phyloP scores from a whole-genome alignment of 768 basidiomycete species.

The Phanerochaete carnosa region DNA sequence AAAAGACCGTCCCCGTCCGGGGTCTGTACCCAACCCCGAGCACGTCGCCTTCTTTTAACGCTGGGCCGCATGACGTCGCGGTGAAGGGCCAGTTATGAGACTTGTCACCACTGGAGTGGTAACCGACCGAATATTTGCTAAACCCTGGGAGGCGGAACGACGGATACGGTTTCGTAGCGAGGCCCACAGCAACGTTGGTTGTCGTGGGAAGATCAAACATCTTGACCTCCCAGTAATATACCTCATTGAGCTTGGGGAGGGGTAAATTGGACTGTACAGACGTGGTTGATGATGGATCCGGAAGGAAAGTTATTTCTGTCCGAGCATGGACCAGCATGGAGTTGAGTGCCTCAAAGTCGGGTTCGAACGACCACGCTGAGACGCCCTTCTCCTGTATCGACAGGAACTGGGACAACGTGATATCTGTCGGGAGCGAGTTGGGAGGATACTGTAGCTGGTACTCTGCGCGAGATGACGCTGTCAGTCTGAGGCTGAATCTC shows the following conservation, averaged over 20 bases:
- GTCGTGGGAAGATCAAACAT: slow-evolving; percentile 93
- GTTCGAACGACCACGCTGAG: slow-evolving; percentile 98
- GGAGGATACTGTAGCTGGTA: slow-evolving; percentile 88
- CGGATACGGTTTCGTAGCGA: slow-evolving; percentile 97
- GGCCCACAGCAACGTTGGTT: slow-evolving; percentile 87
- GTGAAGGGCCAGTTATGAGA: slow-evolving; percentile 97
- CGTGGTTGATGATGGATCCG: slow-evolving; percentile 92
- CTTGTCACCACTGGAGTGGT: slow-evolving; percentile 96
- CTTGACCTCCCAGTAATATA: slow-evolving; percentile 99
- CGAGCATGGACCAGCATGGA: slow-evolving; percentile 91
- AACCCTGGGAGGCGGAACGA: slow-evolving; percentile 89
- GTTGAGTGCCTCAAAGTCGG: slow-evolving; percentile 93
- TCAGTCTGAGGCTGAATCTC: slow-evolving; percentile 7
- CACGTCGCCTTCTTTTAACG: slow-evolving; percentile 91
- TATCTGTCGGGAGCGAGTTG: slow-evolving; percentile 95
- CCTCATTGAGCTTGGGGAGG: slow-evolving; percentile 95
- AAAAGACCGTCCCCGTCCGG: slow-evolving; percentile 97
- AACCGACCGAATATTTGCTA: slow-evolving; percentile 86
- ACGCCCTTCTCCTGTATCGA: slow-evolving; percentile 99
- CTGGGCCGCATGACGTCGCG: slow-evolving; percentile 74
- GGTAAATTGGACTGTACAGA: slow-evolving; percentile 97
- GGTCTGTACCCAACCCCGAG: slow-evolving; percentile 95
- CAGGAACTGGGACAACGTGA: slow-evolving; percentile 96
- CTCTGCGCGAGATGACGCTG: slow-evolving; percentile 39
- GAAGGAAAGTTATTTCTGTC: slow-evolving; percentile 97